These are phyloP conservation scores for Mortierella sp. DNA, from an alignment of 371 early-diverging fungal species.

Conservation along the genomic window DNA sequence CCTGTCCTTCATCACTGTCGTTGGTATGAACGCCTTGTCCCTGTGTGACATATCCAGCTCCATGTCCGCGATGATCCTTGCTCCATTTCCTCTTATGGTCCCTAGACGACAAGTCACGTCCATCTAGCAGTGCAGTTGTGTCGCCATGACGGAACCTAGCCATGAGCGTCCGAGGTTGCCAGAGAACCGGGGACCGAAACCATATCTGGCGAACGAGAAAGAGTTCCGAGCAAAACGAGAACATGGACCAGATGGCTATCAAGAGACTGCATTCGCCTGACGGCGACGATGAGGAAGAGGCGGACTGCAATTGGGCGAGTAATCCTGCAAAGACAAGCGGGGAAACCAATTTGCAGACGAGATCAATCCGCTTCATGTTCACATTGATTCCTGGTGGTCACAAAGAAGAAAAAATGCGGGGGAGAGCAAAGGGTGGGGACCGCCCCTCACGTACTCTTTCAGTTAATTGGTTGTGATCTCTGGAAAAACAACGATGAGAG, in stretches of 20 bases:
- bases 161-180: slow-evolving; percentile 35
- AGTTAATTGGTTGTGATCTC: too few species aligned
- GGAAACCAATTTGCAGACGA: slow-evolving; percentile 60
- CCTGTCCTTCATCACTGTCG: too few species aligned
- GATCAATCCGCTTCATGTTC: slow-evolving; percentile 60
- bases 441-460: too few species aligned
- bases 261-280: slow-evolving; percentile 30
- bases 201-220: slow-evolving; percentile 31
- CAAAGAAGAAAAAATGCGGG: not conserved
- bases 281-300: too few species aligned
- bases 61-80: too few species aligned
- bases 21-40: too few species aligned
- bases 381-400: slow-evolving; percentile 41
- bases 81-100: too few species aligned
- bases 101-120: too few species aligned
- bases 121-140: too few species aligned
- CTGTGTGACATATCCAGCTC: too few species aligned
- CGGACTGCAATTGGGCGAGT: slow-evolving; percentile 19
- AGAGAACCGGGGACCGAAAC: slow-evolving; percentile 18
- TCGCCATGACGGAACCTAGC: too few species aligned
- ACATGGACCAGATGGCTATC: slow-evolving; percentile 34
- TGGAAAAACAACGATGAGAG: too few species aligned
- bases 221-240: slow-evolving; percentile 19
- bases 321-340: slow-evolving; percentile 52
- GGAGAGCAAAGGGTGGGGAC: not conserved